Percentiles rank a stretch among this genome's conserved stretches.
These are phyloP conservation scores for Fabrea salina DNA, from an alignment of 169 alveolate species.

Conservation along the genomic window DNA sequence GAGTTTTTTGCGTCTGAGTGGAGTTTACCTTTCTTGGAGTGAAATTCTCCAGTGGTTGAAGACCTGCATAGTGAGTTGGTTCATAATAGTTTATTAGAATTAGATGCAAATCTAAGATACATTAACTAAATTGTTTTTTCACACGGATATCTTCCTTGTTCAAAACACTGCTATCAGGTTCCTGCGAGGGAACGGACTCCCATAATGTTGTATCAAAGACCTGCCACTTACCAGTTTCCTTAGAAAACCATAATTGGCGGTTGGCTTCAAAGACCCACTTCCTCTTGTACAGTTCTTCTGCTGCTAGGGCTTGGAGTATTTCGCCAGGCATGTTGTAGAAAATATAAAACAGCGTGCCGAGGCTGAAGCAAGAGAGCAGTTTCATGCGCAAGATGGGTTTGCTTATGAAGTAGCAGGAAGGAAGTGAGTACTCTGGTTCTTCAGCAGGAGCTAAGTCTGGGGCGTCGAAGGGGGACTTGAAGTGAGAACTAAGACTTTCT, in stretches of 20 bases:
- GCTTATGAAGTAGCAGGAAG: conserved; percentile 38
- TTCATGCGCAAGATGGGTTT: conserved; percentile 48
- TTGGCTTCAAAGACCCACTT: conserved; percentile 79
- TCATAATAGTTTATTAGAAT: no score
- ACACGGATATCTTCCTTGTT: conserved; percentile 20
- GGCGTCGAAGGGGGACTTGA: conserved; percentile 11
- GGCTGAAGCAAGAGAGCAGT: conserved; percentile 57
- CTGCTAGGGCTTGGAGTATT: conserved; percentile 73
- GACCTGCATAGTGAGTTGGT: no score
- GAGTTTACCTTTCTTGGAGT: not conserved
- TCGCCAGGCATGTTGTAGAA: conserved; percentile 85
- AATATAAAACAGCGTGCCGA: conserved; percentile 79
- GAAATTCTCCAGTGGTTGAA: no score
- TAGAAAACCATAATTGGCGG: conserved; percentile 68
- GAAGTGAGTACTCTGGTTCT: conserved; percentile 32
- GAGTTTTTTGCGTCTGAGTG: not conserved
- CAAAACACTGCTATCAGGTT: not conserved
- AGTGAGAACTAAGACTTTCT: conserved; percentile 52
- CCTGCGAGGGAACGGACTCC: not conserved
- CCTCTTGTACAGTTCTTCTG: conserved; percentile 81
- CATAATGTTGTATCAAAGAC: not conserved
- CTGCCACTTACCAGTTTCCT: not conserved
- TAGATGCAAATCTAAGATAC: no score
- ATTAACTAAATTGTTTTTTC: not conserved
- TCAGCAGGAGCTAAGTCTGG: not conserved